These are phyloP conservation scores for Aspergillus bridgeri DNA, from an alignment of 495 filamentous ascomycete genomes.

Conservation along the genomic window DNA sequence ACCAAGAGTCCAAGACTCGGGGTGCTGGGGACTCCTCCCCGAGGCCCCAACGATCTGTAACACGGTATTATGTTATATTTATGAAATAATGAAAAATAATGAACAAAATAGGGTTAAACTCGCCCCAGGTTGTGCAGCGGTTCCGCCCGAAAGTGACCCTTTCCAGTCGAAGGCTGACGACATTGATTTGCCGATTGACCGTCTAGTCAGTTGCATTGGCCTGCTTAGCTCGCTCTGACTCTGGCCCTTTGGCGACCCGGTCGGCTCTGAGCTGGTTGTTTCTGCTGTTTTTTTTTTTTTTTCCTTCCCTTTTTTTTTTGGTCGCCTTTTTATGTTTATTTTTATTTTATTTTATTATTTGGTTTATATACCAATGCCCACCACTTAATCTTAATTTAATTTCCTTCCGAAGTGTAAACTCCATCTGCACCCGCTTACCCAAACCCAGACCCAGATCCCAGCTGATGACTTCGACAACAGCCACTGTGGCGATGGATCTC, in stretches of 20 bases:
- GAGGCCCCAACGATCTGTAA: not conserved
- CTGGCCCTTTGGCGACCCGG: not conserved
- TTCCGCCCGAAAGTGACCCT: conserved; percentile 20
- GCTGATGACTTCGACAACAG: conserved; percentile 16
- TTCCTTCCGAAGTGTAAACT: not conserved
- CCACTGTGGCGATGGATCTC: conserved; percentile 23
- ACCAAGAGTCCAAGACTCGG: too few species aligned
- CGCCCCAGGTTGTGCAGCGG: conserved; percentile 18
- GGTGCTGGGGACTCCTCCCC: not conserved
- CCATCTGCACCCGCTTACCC: not conserved
- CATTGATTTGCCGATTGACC: conserved; percentile 14
- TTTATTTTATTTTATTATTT: not conserved
- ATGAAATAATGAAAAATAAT: not conserved
- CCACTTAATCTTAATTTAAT: conserved; percentile 1
- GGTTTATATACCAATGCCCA: not conserved
- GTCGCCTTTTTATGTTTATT: not conserved
- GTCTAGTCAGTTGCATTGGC: not conserved
- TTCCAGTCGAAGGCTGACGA: conserved; percentile 16
- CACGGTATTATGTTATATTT: not conserved
- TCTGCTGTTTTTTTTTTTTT: conserved; percentile 5
- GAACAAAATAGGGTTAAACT: conserved; percentile 12
- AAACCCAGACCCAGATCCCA: conserved; percentile 2
- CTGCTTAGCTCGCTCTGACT: not conserved
- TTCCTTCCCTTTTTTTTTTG: conserved; percentile 1
- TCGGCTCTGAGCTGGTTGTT: not conserved